Conservation (phyloP, 805 yeast genomes). For the Lipomyces starkeyi region DNA sequence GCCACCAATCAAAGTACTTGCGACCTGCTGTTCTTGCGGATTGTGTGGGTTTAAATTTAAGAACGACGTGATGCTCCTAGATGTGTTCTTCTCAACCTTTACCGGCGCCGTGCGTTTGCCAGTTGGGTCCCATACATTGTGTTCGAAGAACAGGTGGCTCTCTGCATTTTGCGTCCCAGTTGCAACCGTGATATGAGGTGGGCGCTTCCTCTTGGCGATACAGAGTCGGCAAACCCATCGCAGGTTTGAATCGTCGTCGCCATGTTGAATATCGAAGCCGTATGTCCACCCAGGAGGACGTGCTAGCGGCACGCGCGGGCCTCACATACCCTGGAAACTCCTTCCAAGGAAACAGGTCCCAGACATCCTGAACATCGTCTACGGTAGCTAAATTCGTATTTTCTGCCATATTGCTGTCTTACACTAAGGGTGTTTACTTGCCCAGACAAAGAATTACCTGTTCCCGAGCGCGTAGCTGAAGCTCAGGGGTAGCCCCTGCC, state of each 20-base stretch:
- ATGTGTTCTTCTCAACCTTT: background rate
- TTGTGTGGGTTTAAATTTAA: background rate
- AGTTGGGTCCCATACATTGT: constrained; percentile 5
- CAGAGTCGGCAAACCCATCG: constrained; percentile 5
- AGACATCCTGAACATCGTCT: constrained; percentile 6
- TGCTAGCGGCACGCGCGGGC: constrained; percentile 1
- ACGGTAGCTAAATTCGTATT: no score
- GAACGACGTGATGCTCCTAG: background rate
- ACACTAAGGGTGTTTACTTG: no score
- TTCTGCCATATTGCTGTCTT: no score
- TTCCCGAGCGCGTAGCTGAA: no score
- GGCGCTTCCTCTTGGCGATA: background rate
- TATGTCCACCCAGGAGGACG: constrained; percentile 10
- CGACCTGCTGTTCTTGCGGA: constrained; percentile 4
- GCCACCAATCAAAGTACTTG: constrained; percentile 8
- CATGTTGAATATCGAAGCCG: constrained; percentile 7
- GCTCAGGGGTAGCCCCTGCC: no score
- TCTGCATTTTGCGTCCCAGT: constrained; percentile 3
- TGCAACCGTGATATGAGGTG: constrained; percentile 6
- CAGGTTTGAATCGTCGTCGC: constrained; percentile 4
- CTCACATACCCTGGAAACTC: constrained; percentile 4
- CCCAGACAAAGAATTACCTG: no score
- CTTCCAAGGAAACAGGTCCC: constrained; percentile 4
- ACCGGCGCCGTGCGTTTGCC: constrained; percentile 5
- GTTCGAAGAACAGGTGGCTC: background rate